These are phyloP conservation scores for Ocimum tenuiflorum DNA, from an alignment of 257 asterid species.

Conservation along the genomic window DNA sequence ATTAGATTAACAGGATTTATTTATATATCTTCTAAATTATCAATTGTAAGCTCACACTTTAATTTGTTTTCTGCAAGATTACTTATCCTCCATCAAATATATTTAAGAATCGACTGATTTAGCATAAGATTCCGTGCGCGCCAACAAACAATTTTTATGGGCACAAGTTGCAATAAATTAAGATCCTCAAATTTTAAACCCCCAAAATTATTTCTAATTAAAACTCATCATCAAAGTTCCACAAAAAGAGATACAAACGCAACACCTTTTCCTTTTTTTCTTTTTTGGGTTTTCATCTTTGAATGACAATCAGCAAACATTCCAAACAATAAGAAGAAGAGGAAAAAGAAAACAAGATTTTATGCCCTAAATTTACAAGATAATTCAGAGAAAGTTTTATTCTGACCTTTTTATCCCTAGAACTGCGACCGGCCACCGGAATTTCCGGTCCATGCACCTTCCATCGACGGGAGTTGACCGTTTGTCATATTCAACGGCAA, in stretches of 20 bases:
- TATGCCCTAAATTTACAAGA: conserved; percentile 28
- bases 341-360: conserved; percentile 10
- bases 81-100: conserved; percentile 6
- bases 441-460: conserved; percentile 64
- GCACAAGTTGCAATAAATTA: conserved; percentile 32
- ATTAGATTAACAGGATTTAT: neutral
- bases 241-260: conserved; percentile 1
- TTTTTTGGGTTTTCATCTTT: neutral
- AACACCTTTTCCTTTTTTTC: neutral
- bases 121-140: conserved; percentile 22
- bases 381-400: neutral
- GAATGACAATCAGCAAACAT: conserved; percentile 17
- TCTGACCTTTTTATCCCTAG: conserved; percentile 29
- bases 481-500: conserved; percentile 57
- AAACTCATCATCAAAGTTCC: conserved; percentile 15
- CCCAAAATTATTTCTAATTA: conserved; percentile 22
- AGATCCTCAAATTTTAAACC: conserved; percentile 17
- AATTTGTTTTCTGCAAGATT: conserved; percentile 4
- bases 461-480: conserved; percentile 41
- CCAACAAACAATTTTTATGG: conserved; percentile 17
- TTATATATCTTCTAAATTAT: neutral
- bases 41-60: conserved; percentile 12
- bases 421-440: conserved; percentile 37
- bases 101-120: conserved; percentile 10
- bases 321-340: neutral